Conservation (phyloP, 495 filamentous ascomycete species). For the Trichoderma gamsii region DNA sequence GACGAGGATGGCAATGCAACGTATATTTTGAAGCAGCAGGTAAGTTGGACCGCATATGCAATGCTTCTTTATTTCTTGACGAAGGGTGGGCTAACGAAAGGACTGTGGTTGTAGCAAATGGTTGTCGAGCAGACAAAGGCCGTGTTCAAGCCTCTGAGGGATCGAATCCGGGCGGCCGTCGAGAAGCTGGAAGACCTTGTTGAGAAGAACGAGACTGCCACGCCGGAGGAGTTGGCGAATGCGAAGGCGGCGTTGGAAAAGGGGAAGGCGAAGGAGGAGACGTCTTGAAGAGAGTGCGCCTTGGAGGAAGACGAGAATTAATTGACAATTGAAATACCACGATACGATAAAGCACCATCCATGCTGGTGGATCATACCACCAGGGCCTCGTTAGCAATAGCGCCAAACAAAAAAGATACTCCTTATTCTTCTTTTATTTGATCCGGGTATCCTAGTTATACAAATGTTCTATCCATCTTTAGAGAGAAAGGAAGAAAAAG, state of each 20-base stretch:
- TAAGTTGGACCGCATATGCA: conserved; percentile 27
- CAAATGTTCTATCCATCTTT: neutral
- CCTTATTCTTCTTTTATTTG: neutral
- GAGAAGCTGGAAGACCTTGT: conserved; percentile 58
- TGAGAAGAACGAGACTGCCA: conserved; percentile 51
- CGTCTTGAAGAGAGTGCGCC: neutral
- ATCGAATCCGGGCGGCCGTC: conserved; percentile 61
- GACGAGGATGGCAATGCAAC: conserved; percentile 59
- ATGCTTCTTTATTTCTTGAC: conserved; percentile 11
- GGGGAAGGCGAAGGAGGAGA: conserved; percentile 31
- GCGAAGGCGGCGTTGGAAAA: conserved; percentile 47
- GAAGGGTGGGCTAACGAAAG: too few species aligned
- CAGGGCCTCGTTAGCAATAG: neutral
- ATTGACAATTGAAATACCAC: neutral
- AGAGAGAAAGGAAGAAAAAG: too few species aligned
- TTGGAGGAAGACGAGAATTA: neutral
- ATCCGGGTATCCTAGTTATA: neutral
- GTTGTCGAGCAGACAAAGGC: conserved; percentile 77
- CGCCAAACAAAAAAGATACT: neutral
- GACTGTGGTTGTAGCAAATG: conserved; percentile 46
- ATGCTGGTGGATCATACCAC: neutral
- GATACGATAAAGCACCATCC: neutral
- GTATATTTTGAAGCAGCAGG: conserved; percentile 78
- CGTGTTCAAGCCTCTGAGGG: conserved; percentile 61
- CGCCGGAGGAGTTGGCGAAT: conserved; percentile 55